Evolutionary conservation across 2,329 filamentous ascomycete genomes (phyloP), one percentile per base, ranked within the genome.

Genomic region (Paraphoma chrysanthemicola): DNA sequence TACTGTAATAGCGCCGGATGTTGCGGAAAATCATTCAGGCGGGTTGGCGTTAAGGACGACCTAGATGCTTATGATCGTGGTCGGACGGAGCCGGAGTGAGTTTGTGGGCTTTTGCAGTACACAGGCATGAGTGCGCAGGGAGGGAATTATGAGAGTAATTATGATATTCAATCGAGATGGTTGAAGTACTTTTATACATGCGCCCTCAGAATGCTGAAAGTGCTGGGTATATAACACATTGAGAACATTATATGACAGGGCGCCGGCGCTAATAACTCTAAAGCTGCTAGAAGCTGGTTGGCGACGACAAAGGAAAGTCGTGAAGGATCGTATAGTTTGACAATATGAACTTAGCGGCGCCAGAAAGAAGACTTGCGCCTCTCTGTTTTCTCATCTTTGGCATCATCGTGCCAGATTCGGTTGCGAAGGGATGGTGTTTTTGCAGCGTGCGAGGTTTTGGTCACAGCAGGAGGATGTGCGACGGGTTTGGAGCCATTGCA

Each of bases 211-310:
- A 29, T 48, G 30, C 29, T 16, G 10, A n/a, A 9, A 43, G 31
- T 12, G 49, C 16, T 48, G 64, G 64, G 64, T 67, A 67, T 67
- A 63, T 54, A 64, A 58, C 63, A 56, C 44, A 47, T 53, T 2
- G 23, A 43, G 16, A 31, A 54, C 28, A 48, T 57, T 54, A 48
- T 31, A 18, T 39, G 52, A 29, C n/a, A 42, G 12, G n/a, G 33
- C 44, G 38, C 47, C 38, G 28, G 10, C 36, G 47, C 38, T 49
- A 31, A 23, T 30, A 49, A 23, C 23, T 23, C 23, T 23, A 23
- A 5, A 23, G 23, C 23, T 23, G 23, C 5, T 23, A 5, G 23
- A 23, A 2, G 23, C 23, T 23, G 2, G 23, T 23, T 23, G 11
- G 16, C 4, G 17, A 23, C 6, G n/a, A 47, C 44, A 56, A 46